These are phyloP conservation scores for Hondaea fermentalgiana DNA, from an alignment of 108 stramenopile genomes.

Conservation along the genomic window DNA sequence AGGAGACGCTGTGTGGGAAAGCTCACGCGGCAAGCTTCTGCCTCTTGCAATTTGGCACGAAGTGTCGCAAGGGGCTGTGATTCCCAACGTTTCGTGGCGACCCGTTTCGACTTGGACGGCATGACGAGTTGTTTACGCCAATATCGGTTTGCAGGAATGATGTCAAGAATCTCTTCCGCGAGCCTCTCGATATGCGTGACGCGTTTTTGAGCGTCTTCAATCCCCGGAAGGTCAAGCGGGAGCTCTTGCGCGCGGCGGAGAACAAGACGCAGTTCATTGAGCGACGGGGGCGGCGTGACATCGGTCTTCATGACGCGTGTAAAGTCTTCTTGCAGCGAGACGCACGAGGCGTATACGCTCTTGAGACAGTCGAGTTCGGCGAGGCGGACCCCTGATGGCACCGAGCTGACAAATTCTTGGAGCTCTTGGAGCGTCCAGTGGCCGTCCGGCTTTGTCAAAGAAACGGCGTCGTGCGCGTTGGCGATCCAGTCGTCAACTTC, in stretches of 20 bases:
- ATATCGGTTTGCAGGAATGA: not conserved
- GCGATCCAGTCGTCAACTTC: not conserved
- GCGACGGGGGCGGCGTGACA: not conserved
- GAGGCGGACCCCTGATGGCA: not conserved
- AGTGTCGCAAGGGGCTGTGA: not conserved
- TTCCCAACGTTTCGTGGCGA: not conserved
- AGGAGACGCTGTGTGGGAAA: not conserved
- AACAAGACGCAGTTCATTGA: not conserved
- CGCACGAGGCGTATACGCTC: not conserved
- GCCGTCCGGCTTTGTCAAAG: not conserved
- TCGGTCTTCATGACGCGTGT: not conserved
- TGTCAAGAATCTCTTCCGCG: not conserved
- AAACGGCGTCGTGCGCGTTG: not conserved
- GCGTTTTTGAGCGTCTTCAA: not conserved
- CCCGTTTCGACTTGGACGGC: not conserved
- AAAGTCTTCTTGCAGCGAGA: not conserved
- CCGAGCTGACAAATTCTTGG: not conserved
- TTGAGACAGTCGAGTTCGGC: not conserved
- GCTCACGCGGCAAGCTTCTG: not conserved
- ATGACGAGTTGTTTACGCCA: not conserved
- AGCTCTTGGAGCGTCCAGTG: conserved; percentile 1
- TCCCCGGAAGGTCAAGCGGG: not conserved
- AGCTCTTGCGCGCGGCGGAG: not conserved
- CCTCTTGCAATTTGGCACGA: not conserved
- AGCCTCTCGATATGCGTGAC: not conserved